phyloP scores from a whole-genome alignment of 2,329 filamentous ascomycete genomes.

The Incumbomyces lentus region DNA sequence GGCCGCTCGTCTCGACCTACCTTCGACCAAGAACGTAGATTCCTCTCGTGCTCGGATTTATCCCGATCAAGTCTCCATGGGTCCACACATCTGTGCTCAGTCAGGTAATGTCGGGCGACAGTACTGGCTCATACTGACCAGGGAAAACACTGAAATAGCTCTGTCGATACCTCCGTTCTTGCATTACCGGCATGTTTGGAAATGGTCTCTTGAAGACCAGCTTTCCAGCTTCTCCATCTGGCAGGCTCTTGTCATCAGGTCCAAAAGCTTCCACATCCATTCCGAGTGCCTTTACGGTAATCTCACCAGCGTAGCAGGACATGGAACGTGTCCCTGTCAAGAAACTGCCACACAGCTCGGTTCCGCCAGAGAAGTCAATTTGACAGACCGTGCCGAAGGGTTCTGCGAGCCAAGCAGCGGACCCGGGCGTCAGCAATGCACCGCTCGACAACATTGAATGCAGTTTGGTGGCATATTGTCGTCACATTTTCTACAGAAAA shows the following conservation, averaged over 20 bases:
- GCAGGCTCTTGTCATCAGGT: conserved; percentile 37
- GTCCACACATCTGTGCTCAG: conserved; percentile 53
- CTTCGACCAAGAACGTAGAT: conserved; percentile 25
- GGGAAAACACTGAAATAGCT: conserved; percentile 19
- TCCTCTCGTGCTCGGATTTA: conserved; percentile 56
- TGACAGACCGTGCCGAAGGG: conserved; percentile 10
- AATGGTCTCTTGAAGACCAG: conserved; percentile 62
- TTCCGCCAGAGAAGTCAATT: conserved; percentile 22
- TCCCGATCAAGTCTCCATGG: conserved; percentile 66
- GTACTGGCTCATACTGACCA: not conserved
- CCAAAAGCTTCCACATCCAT: conserved; percentile 52
- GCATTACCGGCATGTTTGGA: conserved; percentile 60
- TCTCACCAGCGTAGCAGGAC: conserved; percentile 52
- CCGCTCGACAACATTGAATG: conserved; percentile 9
- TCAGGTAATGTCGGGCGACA: not conserved
- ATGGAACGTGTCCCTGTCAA: conserved; percentile 52
- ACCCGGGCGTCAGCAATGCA: conserved; percentile 7
- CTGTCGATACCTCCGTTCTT: conserved; percentile 40
- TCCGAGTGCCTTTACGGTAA: conserved; percentile 43
- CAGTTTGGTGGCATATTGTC: conserved; percentile 27
- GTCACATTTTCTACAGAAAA: no score
- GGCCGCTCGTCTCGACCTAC: not conserved
- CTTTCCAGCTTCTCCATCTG: conserved; percentile 61
- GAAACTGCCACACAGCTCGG: conserved; percentile 24
- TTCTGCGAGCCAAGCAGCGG: conserved; percentile 6